Conservation (phyloP, 257 asterid species). For the Solanum etuberosum region DNA sequence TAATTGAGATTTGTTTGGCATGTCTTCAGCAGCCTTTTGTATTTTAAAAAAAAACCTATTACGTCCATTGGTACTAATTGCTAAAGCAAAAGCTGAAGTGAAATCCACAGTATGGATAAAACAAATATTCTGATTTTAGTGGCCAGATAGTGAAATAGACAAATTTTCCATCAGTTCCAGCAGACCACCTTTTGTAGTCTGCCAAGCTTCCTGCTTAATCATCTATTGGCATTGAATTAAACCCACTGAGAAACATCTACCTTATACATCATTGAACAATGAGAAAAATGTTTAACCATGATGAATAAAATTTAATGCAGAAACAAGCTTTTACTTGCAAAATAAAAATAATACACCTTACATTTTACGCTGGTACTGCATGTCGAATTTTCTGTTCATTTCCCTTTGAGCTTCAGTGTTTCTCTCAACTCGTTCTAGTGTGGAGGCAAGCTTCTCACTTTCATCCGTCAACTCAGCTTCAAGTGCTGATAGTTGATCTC, state of each 20-base stretch:
- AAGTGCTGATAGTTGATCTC: conserved; percentile 50
- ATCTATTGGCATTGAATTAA: not conserved
- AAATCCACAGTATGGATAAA: not conserved
- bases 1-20: not conserved
- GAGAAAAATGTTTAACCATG: not conserved
- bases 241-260: not conserved
- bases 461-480: conserved; percentile 45
- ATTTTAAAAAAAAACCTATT: not conserved
- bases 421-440: conserved; percentile 29
- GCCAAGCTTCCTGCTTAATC: not conserved
- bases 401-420: conserved; percentile 43
- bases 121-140: not conserved
- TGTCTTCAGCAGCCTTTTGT: not conserved
- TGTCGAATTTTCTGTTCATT: conserved; percentile 52
- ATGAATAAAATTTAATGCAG: not conserved
- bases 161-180: not conserved
- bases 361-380: conserved; percentile 75
- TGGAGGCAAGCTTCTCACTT: conserved; percentile 36
- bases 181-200: not conserved
- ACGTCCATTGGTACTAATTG: not conserved
- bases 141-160: not conserved
- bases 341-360: conserved; percentile 19
- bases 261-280: not conserved
- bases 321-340: not conserved
- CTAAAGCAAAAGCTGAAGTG: not conserved